A percentile compares a stretch with the other conserved stretches of the same genome.
phyloP scores from a whole-genome alignment of 495 filamentous ascomycete species.

The Monascus purpureus region DNA sequence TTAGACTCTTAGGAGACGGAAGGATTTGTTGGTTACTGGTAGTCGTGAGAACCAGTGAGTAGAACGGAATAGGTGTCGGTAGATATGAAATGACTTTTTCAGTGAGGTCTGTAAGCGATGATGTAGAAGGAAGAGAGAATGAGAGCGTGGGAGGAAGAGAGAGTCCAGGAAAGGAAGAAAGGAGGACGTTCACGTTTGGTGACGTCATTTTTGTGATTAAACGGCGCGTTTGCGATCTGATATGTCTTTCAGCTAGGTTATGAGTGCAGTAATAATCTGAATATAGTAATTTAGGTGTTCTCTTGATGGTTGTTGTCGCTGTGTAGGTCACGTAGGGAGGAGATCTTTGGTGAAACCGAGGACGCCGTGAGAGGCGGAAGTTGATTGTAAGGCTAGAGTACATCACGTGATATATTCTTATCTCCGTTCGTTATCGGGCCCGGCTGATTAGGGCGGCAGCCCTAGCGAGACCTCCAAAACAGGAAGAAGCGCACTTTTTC shows the following conservation, averaged over 20 bases:
- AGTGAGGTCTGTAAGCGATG: constrained; percentile 53
- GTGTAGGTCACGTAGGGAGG: too few species aligned
- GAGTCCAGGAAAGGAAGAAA: constrained; percentile 72
- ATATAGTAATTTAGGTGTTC: too few species aligned
- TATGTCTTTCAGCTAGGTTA: too few species aligned
- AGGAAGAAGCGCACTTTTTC: constrained; percentile 34
- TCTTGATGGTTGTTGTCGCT: too few species aligned
- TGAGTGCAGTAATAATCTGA: too few species aligned
- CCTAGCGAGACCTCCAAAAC: constrained; percentile 18
- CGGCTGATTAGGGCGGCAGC: constrained; percentile 25
- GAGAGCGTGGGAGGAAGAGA: constrained; percentile 65
- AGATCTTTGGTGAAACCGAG: too few species aligned
- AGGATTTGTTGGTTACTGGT: constrained; percentile 59
- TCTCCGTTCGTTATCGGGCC: not conserved
- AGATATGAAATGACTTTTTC: constrained; percentile 48
- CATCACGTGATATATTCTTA: constrained; percentile 5
- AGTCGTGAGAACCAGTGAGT: constrained; percentile 63
- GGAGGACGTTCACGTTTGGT: constrained; percentile 58
- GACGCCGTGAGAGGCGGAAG: too few species aligned
- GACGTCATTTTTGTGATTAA: constrained; percentile 17
- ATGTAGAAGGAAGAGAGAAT: constrained; percentile 48
- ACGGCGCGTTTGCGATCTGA: too few species aligned
- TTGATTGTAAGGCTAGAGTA: too few species aligned
- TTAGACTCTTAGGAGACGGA: constrained; percentile 18
- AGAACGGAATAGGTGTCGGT: constrained; percentile 33